phyloP scores from a whole-genome alignment of 1,284 basidiomycete species.

The Cryptococcus jaspeensis region DNA sequence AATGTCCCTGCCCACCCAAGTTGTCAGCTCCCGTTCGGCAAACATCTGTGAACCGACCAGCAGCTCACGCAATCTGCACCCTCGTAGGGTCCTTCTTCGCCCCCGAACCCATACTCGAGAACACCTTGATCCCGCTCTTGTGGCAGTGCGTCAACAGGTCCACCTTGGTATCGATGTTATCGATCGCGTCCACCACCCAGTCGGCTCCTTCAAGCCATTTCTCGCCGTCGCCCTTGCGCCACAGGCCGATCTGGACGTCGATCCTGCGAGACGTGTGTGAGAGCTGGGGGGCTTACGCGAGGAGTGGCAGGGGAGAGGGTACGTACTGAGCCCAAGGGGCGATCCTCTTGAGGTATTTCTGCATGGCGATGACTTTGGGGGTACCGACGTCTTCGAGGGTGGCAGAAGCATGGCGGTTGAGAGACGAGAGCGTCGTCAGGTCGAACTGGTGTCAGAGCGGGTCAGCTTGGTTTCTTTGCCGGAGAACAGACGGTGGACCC shows the following conservation, averaged over 20 bases:
- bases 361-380: conserved; percentile 85
- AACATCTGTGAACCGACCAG: neutral
- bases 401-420: conserved; percentile 95
- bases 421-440: conserved; percentile 85
- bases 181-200: conserved; percentile 94
- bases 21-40: neutral
- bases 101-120: conserved; percentile 97
- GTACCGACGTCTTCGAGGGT: conserved; percentile 85
- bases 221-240: conserved; percentile 72
- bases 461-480: no score
- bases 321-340: conserved; percentile 57
- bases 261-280: conserved; percentile 56
- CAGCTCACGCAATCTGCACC: conserved; percentile 72
- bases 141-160: conserved; percentile 82
- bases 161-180: conserved; percentile 94
- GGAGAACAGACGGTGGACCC: neutral
- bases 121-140: conserved; percentile 74
- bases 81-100: conserved; percentile 93
- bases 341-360: conserved; percentile 68
- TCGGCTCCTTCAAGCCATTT: conserved; percentile 72
- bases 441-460: conserved; percentile 63
- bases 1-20: conserved; percentile 70
- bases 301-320: neutral
- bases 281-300: no score
- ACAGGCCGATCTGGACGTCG: conserved; percentile 77